Base-by-base conservation (phyloP, 1,139 yeast genomes). In the Yamadazyma diospyri region DNA sequence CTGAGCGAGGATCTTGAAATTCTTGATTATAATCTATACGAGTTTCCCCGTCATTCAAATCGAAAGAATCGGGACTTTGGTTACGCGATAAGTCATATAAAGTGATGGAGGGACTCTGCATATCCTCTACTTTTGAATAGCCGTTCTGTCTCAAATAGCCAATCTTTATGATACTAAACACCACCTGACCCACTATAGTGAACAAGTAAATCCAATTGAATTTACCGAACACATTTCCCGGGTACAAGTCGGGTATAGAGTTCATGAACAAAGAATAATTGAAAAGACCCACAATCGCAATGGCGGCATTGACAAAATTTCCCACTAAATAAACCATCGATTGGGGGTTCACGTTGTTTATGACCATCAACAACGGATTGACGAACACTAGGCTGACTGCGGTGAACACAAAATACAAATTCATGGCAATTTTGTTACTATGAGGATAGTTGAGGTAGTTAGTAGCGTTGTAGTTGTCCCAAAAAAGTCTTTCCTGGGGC, bases 401-500 rank as follows among this genome's bases (percentile, higher is more conserved):
- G 16, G 78, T 59, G 13, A 76, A 52, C 2, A 53, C 48, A 7
- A 80, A 61, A 49, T 89, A 97, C 30, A 69, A 49, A 46, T 68
- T 64, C 29, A 89, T 61, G 2, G 80, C 71, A n/a, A 65, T 41
- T 39, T 74, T 71, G 43, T 72, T 72, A 4, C 66, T 56, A 1
- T 71, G 51, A 1, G 71, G 73, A n/a, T 76, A 59, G 9, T 73
- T 77, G 57, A 86, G 76, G 55, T 73, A 88, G 10, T 87, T 82
- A 5, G 94, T 81, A n/a, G 94, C 77, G 49, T 84, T 78, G 58
- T 87, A 89, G 23, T 59, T 56, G 36, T 79, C 81, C 97, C 97
- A 89, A 56, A 71, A 88, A 16, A 70, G 55, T 35, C 78, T 64
- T 56, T 88, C 96, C 35, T 78, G 82, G 0, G 92, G 84, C 24